These are phyloP conservation scores for Glycyrrhiza uralensis DNA, from an alignment of 306 rosid species.

Conservation along the genomic window DNA sequence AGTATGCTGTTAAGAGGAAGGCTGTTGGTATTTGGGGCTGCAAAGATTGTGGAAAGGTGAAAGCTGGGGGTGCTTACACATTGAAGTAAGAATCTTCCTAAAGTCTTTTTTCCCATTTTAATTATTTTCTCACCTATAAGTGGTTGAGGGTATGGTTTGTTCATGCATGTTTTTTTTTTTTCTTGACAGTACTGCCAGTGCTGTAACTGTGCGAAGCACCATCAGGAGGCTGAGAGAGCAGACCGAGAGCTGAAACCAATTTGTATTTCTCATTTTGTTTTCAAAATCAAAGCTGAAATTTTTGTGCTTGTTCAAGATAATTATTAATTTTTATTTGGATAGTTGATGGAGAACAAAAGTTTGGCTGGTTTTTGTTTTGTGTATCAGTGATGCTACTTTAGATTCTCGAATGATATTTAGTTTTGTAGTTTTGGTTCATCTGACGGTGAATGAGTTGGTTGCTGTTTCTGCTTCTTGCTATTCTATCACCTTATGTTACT, in stretches of 20 bases:
- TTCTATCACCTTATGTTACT: too few relatives aligned
- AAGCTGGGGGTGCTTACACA: conserved; percentile 85
- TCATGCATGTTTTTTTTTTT: conserved; percentile 6
- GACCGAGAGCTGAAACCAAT: conserved; percentile 49
- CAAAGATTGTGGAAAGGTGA: conserved; percentile 85
- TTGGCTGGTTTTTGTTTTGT: background rate
- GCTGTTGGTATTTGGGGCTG: conserved; percentile 89
- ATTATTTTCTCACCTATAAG: background rate
- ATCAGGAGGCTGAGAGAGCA: conserved; percentile 85
- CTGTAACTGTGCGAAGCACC: conserved; percentile 71
- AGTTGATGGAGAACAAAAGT: background rate
- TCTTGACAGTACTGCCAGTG: conserved; percentile 65
- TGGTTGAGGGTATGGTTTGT: background rate
- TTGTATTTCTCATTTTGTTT: background rate
- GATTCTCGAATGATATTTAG: background rate
- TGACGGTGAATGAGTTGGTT: background rate
- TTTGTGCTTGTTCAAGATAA: background rate
- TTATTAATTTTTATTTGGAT: background rate
- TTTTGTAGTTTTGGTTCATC: background rate
- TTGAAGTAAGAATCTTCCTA: conserved; percentile 46
- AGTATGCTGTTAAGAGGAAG: conserved; percentile 81
- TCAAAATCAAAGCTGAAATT: background rate
- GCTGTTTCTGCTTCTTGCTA: background rate
- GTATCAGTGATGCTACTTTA: background rate
- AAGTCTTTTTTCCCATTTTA: background rate